phyloP scores from a whole-genome alignment of 176 grass and related monocot genomes.

The Aegilops umbellulata region DNA sequence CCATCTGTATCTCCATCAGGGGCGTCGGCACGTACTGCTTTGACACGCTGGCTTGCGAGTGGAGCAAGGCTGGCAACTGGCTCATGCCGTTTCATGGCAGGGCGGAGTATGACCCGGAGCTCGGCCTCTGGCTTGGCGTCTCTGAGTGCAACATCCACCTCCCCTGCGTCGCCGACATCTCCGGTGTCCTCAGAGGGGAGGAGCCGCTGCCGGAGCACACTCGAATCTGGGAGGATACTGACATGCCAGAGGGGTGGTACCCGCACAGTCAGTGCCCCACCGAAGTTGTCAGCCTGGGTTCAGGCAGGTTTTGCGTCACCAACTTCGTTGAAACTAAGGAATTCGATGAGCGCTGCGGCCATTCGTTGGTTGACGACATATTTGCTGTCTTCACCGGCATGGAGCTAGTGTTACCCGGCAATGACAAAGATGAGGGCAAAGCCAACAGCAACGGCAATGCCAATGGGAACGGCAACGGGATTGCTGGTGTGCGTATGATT shows the following conservation, averaged over 20 bases:
- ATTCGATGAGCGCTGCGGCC: too few species aligned
- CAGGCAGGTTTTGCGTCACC: slow-evolving; percentile 1
- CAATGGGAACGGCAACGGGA: too few species aligned
- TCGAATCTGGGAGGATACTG: background rate
- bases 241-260: background rate
- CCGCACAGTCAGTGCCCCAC: too few species aligned
- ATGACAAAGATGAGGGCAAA: background rate
- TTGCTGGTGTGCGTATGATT: background rate
- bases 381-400: background rate
- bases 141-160: background rate
- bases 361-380: too few species aligned
- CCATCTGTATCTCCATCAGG: background rate
- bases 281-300: background rate
- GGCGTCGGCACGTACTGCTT: slow-evolving; percentile 20
- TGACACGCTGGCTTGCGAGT: background rate
- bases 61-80: background rate
- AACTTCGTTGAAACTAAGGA: background rate
- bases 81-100: background rate
- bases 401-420: background rate
- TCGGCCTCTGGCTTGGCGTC: background rate
- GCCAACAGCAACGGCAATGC: background rate
- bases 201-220: background rate
- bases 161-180: background rate
- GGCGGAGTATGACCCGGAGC: background rate
- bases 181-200: background rate